phyloP scores from a whole-genome alignment of 305 asterid species.

The Plantago coronopus region DNA sequence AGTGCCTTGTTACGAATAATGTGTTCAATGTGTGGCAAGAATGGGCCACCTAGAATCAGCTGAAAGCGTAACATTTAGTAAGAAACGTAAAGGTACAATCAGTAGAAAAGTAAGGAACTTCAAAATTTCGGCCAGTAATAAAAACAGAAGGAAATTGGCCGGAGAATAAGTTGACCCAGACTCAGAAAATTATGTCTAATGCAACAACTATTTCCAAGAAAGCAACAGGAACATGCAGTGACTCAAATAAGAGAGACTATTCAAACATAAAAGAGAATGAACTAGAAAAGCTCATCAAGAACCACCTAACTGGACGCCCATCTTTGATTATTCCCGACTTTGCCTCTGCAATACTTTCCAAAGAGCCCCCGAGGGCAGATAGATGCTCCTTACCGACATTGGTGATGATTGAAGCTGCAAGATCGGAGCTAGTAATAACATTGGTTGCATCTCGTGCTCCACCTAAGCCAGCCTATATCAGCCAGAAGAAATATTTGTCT shows the following conservation, averaged over 20 bases:
- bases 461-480: conserved; percentile 78
- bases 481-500: conserved; percentile 17
- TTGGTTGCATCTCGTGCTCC: conserved; percentile 98
- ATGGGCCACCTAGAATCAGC: conserved; percentile 93
- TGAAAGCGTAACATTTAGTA: conserved; percentile 35
- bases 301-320: conserved; percentile 93
- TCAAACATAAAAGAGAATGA: conserved; percentile 20
- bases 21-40: conserved; percentile 73
- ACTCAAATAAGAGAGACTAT: conserved; percentile 10
- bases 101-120: neutral
- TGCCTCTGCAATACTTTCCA: conserved; percentile 86
- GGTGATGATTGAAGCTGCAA: conserved; percentile 75
- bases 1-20: conserved; percentile 73
- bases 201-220: neutral
- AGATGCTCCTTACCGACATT: conserved; percentile 91
- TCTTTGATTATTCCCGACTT: conserved; percentile 92
- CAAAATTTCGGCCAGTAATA: neutral
- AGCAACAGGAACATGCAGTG: neutral
- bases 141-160: no score
- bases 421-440: conserved; percentile 57
- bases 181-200: neutral
- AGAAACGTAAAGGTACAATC: conserved; percentile 23
- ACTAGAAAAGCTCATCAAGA: conserved; percentile 29
- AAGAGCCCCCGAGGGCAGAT: conserved; percentile 89
- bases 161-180: neutral